These are phyloP conservation scores for Ophiostoma sp. DNA, from an alignment of 2,329 filamentous ascomycete species.

Conservation along the genomic window DNA sequence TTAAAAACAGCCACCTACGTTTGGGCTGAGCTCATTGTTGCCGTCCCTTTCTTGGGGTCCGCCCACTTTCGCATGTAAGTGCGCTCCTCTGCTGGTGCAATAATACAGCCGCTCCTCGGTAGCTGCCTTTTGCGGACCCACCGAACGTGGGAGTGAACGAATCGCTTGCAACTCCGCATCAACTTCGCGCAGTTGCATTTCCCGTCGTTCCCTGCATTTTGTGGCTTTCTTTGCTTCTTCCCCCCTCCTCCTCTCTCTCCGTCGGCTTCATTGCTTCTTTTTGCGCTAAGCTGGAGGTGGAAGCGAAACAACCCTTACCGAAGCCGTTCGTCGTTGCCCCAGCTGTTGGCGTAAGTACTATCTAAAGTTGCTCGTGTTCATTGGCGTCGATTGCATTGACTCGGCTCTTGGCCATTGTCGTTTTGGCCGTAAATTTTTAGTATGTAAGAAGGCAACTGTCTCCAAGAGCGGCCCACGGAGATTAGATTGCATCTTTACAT, in stretches of 20 bases:
- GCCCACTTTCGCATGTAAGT: conserved; percentile 4
- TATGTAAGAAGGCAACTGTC: background rate
- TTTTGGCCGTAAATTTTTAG: background rate
- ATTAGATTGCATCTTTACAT: background rate
- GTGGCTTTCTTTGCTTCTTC: background rate
- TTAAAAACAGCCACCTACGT: background rate
- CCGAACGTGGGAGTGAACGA: background rate
- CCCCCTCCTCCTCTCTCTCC: background rate
- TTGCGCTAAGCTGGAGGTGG: background rate
- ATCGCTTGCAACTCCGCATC: background rate
- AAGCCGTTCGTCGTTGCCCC: background rate
- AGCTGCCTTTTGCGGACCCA: background rate
- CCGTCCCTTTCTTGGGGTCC: background rate
- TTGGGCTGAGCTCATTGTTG: background rate
- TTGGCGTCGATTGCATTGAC: background rate
- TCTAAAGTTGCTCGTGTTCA: background rate
- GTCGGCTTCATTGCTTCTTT: conserved; percentile 6
- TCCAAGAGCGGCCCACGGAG: background rate
- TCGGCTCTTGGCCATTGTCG: background rate
- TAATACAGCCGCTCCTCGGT: background rate
- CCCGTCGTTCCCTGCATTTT: background rate
- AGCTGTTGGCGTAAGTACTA: background rate
- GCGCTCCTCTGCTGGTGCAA: background rate
- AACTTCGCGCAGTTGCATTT: background rate
- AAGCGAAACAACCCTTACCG: background rate